Conservation (phyloP, 495 filamentous ascomycete species). For the Collariella sp. region DNA sequence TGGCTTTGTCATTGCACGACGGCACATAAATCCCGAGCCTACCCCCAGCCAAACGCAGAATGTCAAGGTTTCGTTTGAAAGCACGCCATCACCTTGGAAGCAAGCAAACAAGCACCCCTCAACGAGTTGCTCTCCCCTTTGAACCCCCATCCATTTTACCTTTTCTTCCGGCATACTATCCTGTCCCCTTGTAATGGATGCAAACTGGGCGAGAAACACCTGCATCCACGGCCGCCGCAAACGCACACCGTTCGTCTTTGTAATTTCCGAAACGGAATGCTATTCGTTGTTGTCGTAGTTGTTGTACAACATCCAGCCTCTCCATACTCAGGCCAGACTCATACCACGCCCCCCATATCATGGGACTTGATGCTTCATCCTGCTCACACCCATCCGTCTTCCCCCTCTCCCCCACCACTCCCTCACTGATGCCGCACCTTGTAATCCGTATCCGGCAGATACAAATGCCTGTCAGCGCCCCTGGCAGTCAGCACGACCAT, state of each 20-base stretch:
- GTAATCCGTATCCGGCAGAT: conserved; percentile 82
- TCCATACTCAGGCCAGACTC: background rate
- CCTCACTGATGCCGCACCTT: conserved; percentile 38
- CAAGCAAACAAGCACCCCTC: too few relatives aligned
- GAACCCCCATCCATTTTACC: too few relatives aligned
- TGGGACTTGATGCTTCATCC: background rate
- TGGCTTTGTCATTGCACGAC: too few relatives aligned
- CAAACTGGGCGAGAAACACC: too few relatives aligned
- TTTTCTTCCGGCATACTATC: too few relatives aligned
- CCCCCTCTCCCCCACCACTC: background rate
- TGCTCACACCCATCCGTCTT: background rate
- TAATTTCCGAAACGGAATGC: background rate
- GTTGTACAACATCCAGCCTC: too few relatives aligned
- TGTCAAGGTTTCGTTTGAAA: too few relatives aligned
- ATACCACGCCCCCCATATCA: background rate
- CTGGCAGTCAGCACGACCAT: conserved; percentile 87
- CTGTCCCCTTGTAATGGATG: too few relatives aligned
- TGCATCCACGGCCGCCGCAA: background rate
- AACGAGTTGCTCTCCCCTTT: too few relatives aligned
- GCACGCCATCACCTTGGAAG: too few relatives aligned
- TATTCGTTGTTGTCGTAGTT: background rate
- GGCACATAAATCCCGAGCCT: too few relatives aligned
- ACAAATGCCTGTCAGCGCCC: conserved; percentile 83
- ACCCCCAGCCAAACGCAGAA: too few relatives aligned
- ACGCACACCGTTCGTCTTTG: background rate